Conservation (phyloP, 2,329 filamentous ascomycete genomes). For the Sporothrix phasma region DNA sequence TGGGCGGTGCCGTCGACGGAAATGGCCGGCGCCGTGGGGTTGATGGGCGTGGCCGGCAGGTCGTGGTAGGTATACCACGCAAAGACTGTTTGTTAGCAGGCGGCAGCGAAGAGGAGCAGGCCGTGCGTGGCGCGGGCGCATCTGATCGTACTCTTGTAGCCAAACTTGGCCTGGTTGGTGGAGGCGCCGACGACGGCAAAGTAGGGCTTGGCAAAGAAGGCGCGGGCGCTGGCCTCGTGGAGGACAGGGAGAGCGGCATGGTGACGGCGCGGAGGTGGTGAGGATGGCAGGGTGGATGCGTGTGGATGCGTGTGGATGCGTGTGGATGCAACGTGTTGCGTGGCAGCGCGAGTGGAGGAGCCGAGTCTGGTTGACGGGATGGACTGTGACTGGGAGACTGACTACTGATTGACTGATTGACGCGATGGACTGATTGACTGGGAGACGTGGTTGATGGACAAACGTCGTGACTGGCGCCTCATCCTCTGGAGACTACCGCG, state of each 20-base stretch:
- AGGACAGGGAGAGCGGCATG: slow-evolving; percentile 32
- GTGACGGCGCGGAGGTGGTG: neutral
- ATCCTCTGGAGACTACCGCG: slow-evolving; percentile 11
- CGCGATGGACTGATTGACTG: too few species aligned
- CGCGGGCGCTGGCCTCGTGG: slow-evolving; percentile 61
- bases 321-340: neutral
- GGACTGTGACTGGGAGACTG: too few species aligned
- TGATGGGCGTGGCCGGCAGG: slow-evolving; percentile 73
- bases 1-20: slow-evolving; percentile 48
- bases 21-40: slow-evolving; percentile 60
- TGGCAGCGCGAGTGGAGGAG: too few species aligned
- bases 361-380: too few species aligned
- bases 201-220: slow-evolving; percentile 68
- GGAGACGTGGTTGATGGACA: neutral
- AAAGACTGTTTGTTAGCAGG: slow-evolving; percentile 52
- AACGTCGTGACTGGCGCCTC: too few species aligned
- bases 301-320: neutral
- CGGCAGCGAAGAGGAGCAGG: neutral
- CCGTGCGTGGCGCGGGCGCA: too few species aligned
- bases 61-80: slow-evolving; percentile 74
- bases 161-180: slow-evolving; percentile 74
- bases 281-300: neutral
- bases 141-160: slow-evolving; percentile 64
- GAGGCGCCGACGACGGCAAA: slow-evolving; percentile 90
- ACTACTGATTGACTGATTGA: too few species aligned